A percentile compares a stretch with the other conserved stretches of the same genome.
Conservation (phyloP, 2,329 filamentous ascomycete species). For the Fusarium cyanostomum region DNA sequence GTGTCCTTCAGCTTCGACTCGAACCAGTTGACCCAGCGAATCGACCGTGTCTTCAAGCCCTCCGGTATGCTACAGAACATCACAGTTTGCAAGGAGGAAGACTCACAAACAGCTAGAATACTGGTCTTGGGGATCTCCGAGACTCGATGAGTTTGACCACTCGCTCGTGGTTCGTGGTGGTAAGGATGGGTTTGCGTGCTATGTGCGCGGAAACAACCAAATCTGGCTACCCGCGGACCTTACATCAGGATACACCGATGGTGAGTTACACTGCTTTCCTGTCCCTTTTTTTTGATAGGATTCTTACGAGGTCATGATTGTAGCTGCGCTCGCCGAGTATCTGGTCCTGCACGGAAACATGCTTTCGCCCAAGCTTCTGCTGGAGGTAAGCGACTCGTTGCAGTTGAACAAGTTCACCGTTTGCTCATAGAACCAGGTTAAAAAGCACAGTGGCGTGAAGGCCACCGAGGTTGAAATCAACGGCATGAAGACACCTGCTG, state of each 20-base stretch:
- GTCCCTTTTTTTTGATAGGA: fast-evolving
- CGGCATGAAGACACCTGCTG: not conserved
- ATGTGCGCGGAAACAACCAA: constrained; percentile 18
- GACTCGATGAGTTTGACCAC: constrained; percentile 7
- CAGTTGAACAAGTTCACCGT: too few species aligned
- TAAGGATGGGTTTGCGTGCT: constrained; percentile 17
- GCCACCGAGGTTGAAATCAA: constrained; percentile 1
- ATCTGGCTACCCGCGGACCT: constrained; percentile 4
- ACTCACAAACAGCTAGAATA: not conserved
- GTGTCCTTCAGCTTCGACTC: constrained; percentile 14
- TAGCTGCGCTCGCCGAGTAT: constrained; percentile 4
- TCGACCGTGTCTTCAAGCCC: constrained; percentile 18
- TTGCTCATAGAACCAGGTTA: not conserved
- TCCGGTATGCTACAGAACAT: not conserved
- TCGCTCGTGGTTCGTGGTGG: constrained; percentile 18
- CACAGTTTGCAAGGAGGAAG: fast-evolving
- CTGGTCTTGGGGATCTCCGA: constrained; percentile 23
- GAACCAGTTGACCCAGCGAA: not conserved
- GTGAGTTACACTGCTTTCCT: not conserved
- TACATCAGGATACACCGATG: constrained; percentile 17
- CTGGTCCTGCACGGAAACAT: constrained; percentile 11
- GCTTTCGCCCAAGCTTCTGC: constrained; percentile 12
- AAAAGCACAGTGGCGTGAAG: not conserved
- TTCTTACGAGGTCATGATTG: fast-evolving
- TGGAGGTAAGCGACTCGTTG: not conserved